Conservation (phyloP, 768 basidiomycete species). For the Rhizopogon vinicolor region DNA sequence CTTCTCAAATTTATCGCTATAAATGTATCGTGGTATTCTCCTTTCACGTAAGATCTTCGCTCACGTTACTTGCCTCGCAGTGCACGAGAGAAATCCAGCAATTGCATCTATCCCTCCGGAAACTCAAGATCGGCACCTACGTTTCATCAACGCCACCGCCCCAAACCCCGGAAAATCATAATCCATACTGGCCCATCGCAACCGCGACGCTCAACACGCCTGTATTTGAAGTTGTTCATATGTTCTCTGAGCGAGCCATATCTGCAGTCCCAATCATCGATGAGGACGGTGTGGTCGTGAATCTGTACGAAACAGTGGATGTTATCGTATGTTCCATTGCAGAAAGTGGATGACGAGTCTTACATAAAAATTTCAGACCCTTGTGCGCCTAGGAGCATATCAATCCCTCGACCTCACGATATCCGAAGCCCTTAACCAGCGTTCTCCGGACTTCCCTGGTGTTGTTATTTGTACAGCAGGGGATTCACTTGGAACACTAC, state of each 20-base stretch:
- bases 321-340: constrained; percentile 63
- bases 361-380: constrained; percentile 51
- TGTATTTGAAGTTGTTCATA: constrained; percentile 97
- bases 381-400: constrained; percentile 91
- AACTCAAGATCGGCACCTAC: constrained; percentile 92
- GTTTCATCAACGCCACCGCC: constrained; percentile 50
- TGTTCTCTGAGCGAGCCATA: constrained; percentile 94
- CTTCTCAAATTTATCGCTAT: constrained; percentile 98
- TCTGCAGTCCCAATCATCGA: constrained; percentile 97
- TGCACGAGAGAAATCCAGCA: constrained; percentile 82
- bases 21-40: constrained; percentile 54
- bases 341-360: background rate
- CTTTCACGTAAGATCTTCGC: constrained; percentile 1
- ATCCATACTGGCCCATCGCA: constrained; percentile 85
- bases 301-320: constrained; percentile 98
- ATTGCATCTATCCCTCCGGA: constrained; percentile 75
- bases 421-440: constrained; percentile 85
- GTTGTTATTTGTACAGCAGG: constrained; percentile 93
- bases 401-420: constrained; percentile 95
- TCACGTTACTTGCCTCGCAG: constrained; percentile 35
- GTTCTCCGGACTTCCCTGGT: constrained; percentile 93
- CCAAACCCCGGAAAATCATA: constrained; percentile 43
- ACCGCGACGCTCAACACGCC: constrained; percentile 88
- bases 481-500: constrained; percentile 86
- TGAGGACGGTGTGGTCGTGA: constrained; percentile 86